A percentile compares a stretch with the other conserved stretches of the same genome.
phyloP scores from a whole-genome alignment of 1,284 basidiomycete genomes.

The Neonothopanus nambi region DNA sequence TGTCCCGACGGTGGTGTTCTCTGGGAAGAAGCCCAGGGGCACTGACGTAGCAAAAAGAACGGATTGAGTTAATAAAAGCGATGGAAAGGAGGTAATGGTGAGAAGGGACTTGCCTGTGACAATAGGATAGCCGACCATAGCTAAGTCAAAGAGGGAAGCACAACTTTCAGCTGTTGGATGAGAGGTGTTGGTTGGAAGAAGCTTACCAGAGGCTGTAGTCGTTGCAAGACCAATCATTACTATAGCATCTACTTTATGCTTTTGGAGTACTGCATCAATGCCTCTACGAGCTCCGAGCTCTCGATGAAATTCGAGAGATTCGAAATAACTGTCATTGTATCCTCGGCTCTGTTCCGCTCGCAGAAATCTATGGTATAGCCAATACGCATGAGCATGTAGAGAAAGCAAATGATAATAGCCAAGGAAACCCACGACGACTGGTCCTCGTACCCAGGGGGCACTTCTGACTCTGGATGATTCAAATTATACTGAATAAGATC shows the following conservation, averaged over 20 bases:
- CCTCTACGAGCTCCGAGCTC: constrained; percentile 55
- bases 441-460: constrained; percentile 46
- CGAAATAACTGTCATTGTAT: constrained; percentile 46
- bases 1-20: constrained; percentile 40
- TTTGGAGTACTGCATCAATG: constrained; percentile 58
- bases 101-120: constrained; percentile 43
- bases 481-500: constrained; percentile 58
- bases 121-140: constrained; percentile 61
- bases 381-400: background rate
- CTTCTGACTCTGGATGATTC: constrained; percentile 47
- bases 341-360: constrained; percentile 47
- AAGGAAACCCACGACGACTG: constrained; percentile 47
- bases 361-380: constrained; percentile 38
- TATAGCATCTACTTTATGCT: constrained; percentile 55
- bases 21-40: constrained; percentile 61
- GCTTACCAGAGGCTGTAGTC: constrained; percentile 45
- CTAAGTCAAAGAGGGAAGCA: constrained; percentile 27
- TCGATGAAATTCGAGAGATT: constrained; percentile 49
- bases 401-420: constrained; percentile 8
- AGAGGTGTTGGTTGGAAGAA: constrained; percentile 17
- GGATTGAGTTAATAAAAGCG: background rate
- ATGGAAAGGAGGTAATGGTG: background rate
- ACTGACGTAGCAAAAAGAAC: constrained; percentile 42
- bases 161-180: no score
- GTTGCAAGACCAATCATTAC: constrained; percentile 54